Percentiles rank a stretch among this genome's conserved stretches.
Evolutionary conservation across 768 basidiomycete genomes (phyloP).

Genomic region (Hebeloma cylindrosporum): DNA sequence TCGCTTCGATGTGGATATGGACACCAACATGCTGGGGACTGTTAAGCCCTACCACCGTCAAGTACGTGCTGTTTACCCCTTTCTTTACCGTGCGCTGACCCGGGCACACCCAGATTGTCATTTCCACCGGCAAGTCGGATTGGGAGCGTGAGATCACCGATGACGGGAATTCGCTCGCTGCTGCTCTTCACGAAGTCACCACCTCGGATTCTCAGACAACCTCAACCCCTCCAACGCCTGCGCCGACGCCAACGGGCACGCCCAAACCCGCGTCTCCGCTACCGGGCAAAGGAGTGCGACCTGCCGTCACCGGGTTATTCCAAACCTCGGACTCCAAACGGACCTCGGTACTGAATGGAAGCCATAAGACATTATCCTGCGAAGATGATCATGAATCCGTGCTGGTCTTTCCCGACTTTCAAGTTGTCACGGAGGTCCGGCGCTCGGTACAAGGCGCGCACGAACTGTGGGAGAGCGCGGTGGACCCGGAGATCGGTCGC

Average conservation of each 20-base stretch:
- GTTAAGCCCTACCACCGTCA: constrained; percentile 84
- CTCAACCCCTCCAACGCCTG: constrained; percentile 18
- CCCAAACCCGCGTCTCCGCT: constrained; percentile 29
- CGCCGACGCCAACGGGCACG: constrained; percentile 15
- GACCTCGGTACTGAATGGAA: constrained; percentile 81
- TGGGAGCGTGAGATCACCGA: constrained; percentile 84
- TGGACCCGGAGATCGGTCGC: constrained; percentile 59
- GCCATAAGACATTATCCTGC: constrained; percentile 71
- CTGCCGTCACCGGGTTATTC: constrained; percentile 58
- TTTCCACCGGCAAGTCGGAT: constrained; percentile 88
- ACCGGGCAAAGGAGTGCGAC: constrained; percentile 29
- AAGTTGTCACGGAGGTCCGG: constrained; percentile 72
- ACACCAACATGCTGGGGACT: constrained; percentile 80
- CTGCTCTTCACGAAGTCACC: constrained; percentile 45
- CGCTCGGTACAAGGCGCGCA: constrained; percentile 64
- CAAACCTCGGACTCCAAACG: constrained; percentile 51
- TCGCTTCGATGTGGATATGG: constrained; percentile 77
- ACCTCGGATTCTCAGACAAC: constrained; percentile 24
- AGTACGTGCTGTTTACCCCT: constrained; percentile 35
- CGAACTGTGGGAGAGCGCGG: constrained; percentile 60
- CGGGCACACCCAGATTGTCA: constrained; percentile 58
- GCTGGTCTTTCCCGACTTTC: constrained; percentile 92
- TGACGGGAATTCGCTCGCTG: constrained; percentile 68
- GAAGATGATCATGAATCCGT: constrained; percentile 70
- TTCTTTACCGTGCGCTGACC: background rate